Percentiles rank a stretch among this genome's conserved stretches.
Evolutionary conservation across 106 monocot genomes (phyloP).

Genomic region (Dioscorea dumetorum): DNA sequence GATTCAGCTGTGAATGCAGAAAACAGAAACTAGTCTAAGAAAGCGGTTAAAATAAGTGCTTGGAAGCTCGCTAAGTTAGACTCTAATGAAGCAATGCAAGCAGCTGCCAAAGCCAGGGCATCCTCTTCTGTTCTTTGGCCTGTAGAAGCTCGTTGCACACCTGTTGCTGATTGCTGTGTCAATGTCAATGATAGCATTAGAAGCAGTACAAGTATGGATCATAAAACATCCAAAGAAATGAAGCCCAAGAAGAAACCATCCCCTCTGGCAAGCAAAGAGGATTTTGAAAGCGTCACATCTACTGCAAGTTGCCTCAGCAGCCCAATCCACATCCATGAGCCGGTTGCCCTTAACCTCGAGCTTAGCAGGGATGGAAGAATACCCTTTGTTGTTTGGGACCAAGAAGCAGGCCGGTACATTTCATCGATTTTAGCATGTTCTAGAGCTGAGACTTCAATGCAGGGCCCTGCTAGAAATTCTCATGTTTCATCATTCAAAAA

Average conservation of each 20-base stretch:
- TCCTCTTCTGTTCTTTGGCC: slow-evolving; percentile 94
- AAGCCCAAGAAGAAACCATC: slow-evolving; percentile 32
- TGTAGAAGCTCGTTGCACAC: slow-evolving; percentile 29
- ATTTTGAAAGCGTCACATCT: slow-evolving; percentile 63
- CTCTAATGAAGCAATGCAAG: slow-evolving; percentile 62
- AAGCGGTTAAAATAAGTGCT: slow-evolving; percentile 82
- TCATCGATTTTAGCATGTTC: slow-evolving; percentile 38
- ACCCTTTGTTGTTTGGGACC: slow-evolving; percentile 91
- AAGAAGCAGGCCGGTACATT: slow-evolving; percentile 85
- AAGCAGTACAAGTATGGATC: slow-evolving; percentile 72
- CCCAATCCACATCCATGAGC: slow-evolving; percentile 43
- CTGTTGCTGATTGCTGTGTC: slow-evolving; percentile 32
- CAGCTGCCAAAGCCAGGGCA: slow-evolving; percentile 87
- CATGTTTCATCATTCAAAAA: slow-evolving; percentile 14
- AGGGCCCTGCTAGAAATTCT: slow-evolving; percentile 13
- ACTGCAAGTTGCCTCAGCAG: slow-evolving; percentile 82
- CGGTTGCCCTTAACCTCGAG: slow-evolving; percentile 23
- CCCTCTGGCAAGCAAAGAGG: slow-evolving; percentile 73
- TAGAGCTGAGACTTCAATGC: slow-evolving; percentile 29
- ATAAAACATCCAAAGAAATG: slow-evolving; percentile 29
- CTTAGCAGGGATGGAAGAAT: slow-evolving; percentile 45
- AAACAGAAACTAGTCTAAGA: slow-evolving; percentile 53
- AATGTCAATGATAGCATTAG: slow-evolving; percentile 61
- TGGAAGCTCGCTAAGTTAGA: slow-evolving; percentile 96
- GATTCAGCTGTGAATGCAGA: slow-evolving; percentile 49